Percentiles rank a stretch among this genome's conserved stretches.
Conservation (phyloP, 805 yeast species). For the Lachancea quebecensis region DNA sequence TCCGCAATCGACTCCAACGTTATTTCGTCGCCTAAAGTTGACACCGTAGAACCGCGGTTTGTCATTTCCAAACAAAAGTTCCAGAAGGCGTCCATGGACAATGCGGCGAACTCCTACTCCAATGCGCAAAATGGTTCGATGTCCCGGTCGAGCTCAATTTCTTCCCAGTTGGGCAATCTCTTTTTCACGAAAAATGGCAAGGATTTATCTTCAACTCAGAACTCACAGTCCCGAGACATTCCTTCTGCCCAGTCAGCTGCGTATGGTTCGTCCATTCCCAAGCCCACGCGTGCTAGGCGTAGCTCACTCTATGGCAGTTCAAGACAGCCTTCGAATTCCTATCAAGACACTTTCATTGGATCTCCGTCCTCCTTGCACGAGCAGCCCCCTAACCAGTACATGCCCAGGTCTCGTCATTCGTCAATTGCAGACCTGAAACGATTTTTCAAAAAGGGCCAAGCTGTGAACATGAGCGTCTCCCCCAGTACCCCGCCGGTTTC, state of each 20-base stretch:
- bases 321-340: constrained; percentile 28
- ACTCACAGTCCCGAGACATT: constrained; percentile 5
- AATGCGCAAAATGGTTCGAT: constrained; percentile 12
- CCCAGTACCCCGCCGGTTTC: constrained; percentile 16
- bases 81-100: constrained; percentile 26
- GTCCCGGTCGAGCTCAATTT: constrained; percentile 30
- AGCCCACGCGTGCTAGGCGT: constrained; percentile 31
- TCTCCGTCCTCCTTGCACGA: constrained; percentile 32
- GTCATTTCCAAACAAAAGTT: constrained; percentile 69
- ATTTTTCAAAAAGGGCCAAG: constrained; percentile 48
- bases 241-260: constrained; percentile 12
- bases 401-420: constrained; percentile 52
- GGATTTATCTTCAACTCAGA: constrained; percentile 12
- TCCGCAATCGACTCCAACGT: constrained; percentile 48
- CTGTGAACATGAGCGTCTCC: constrained; percentile 16
- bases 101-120: constrained; percentile 15
- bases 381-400: constrained; percentile 33
- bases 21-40: constrained; percentile 64
- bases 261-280: constrained; percentile 23
- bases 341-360: constrained; percentile 19
- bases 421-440: constrained; percentile 74
- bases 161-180: constrained; percentile 31
- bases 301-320: constrained; percentile 31
- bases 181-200: constrained; percentile 27
- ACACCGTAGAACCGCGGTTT: constrained; percentile 76